Base-by-base conservation (phyloP, 169 alveolate species). In the Plasmodium gonderi region DNA sequence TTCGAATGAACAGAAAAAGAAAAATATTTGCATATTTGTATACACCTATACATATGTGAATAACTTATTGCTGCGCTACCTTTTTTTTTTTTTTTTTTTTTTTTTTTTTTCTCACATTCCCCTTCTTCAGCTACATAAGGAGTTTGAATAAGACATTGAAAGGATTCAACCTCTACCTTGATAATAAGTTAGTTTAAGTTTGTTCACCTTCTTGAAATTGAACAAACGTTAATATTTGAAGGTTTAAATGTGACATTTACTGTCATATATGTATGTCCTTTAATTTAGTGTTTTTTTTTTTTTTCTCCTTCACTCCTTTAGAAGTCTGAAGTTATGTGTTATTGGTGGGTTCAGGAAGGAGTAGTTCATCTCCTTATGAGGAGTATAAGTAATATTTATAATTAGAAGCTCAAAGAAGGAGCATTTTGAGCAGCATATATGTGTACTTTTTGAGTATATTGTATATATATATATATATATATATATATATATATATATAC, bases 81-180 rank as follows among this genome's bases (percentile, higher is more conserved):
- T 31, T 60, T 64, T 36, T 3, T 68, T 20, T 64, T 29, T 82
- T 14, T 44, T 33, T 51, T 85, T 29, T 51, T 40, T 33, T 31
- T 60, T 51, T 40, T 36, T 6, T 31, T 29, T 29, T 40, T 29
- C 51, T 69, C 12, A 6, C 40, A 20, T 64, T 40, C 51, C 51
- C 51, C 79, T 3, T 31, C 14, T 4, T 12, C 78, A 85, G 92
- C 8, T 90, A 90, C 29, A 33, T 90, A 49, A 76, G 33, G 47
- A 90, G 81, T 23, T 49, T 90, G 69, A 90, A 90, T 33, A 90
- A 90, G 45, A 69, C 94, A 23, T 44, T 90, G 29, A 90, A 90
- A 60, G 80, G 69, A 0, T 90, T 90, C 64, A 90, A 90, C 40
- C 72, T 90, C 12, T 78, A 90, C 36, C 47, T 90, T 0, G 91